Base-by-base conservation (phyloP, 2,329 filamentous ascomycete species). In the Botrytis cinerea region DNA sequence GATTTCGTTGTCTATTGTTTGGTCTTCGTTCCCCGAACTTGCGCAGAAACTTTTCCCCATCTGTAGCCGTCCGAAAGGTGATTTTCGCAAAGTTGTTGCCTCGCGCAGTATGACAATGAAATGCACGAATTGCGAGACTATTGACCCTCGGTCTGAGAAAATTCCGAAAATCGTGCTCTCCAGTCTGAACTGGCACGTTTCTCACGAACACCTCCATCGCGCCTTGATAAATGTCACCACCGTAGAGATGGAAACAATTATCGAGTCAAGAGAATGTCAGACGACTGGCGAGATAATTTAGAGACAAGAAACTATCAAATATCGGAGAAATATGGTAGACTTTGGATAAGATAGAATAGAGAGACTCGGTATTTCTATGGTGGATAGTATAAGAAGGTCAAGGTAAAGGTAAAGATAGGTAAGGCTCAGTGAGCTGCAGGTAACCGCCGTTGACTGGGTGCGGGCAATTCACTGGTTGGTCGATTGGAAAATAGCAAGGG, bases 121-220 rank as follows among this genome's bases (percentile, higher is more conserved):
- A 87, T 45, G 80, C 78, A 6, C 80, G 70, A 72, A 87, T 84
- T 1, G 79, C 79, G 12, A 85, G 82, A 1, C 78, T 73, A 9
- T 71, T 74, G 10, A 88, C 78, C 22, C 80, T 78, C 0, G 80
- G 79, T 28, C 80, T 78, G 22, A 88, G 81, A 64, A 82, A 84
- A 0, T 81, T 76, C 25, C 80, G 78, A 18, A 88, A 75, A 59
- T 84, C 81, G 43, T 84, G 81, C 25, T 83, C 80, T 16, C 83
- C 86, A 43, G 82, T 78, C 32, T 83, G 78, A 4, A 76, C 48
- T 1, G 85, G 84, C 0, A 88, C 76, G 67, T 83, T 83, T 20
- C 79, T 78, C 16, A 86, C 78, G 76, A 85, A 83, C 48, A 87
- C 81, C 73, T 87, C 85, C 86, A 87, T 86, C 0, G 32, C 38